These are phyloP conservation scores for Phytophthora nicotianae DNA, from an alignment of 352 stramenopile genomes.

Conservation along the genomic window DNA sequence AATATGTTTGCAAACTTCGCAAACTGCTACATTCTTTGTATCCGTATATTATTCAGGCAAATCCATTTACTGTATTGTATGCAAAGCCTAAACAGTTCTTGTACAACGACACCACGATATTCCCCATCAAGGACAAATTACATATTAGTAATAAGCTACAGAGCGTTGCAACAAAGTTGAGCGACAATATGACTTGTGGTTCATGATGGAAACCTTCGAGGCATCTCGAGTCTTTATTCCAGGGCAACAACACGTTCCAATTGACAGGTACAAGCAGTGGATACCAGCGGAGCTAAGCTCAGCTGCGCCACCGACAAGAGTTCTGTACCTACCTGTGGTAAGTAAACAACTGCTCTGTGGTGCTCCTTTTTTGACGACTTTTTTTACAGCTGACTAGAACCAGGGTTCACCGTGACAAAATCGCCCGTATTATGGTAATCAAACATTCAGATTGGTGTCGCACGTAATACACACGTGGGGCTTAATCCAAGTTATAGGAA, in stretches of 20 bases:
- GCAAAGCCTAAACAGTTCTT: constrained; percentile 4
- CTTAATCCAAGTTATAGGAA: not conserved
- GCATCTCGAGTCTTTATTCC: not conserved
- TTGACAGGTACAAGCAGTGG: too few species aligned
- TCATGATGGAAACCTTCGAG: not conserved
- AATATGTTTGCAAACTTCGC: constrained; percentile 1
- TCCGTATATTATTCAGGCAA: too few species aligned
- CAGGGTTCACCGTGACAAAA: constrained; percentile 2
- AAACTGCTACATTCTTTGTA: not conserved
- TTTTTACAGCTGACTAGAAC: constrained; percentile 1
- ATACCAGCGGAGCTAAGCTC: too few species aligned
- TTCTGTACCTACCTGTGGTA: too few species aligned
- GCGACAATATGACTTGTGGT: not conserved
- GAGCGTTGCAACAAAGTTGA: not conserved
- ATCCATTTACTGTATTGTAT: not conserved
- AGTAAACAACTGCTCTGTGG: not conserved
- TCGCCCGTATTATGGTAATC: not conserved
- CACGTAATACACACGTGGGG: not conserved
- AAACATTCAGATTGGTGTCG: not conserved
- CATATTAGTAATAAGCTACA: not conserved
- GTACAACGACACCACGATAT: not conserved
- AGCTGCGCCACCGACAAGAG: too few species aligned
- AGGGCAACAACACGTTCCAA: too few species aligned
- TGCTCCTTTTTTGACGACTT: not conserved
- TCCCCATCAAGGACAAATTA: not conserved